Evolutionary conservation across 1,284 basidiomycete genomes (phyloP).

Genomic region (Austroboletus niveus): DNA sequence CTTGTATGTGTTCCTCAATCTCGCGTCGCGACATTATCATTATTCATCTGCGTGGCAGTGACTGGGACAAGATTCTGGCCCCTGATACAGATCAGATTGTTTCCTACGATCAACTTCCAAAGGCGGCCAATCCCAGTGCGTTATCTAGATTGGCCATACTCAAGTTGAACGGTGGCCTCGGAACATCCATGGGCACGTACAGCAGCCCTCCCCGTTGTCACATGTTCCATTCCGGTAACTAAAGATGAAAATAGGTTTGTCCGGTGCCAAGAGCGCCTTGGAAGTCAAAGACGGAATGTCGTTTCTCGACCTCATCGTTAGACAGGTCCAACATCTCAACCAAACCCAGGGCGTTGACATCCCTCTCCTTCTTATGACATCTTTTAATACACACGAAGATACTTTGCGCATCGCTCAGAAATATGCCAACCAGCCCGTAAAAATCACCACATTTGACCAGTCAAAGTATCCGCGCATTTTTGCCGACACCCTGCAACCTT

Average conservation of each 20-base stretch:
- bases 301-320: slow-evolving; percentile 94
- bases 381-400: slow-evolving; percentile 98
- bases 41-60: slow-evolving; percentile 45
- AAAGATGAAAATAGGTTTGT: slow-evolving; percentile 62
- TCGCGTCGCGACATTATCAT: slow-evolving; percentile 10
- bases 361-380: slow-evolving; percentile 98
- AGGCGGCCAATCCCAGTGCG: slow-evolving; percentile 60
- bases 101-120: slow-evolving; percentile 75
- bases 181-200: slow-evolving; percentile 83
- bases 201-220: slow-evolving; percentile 3
- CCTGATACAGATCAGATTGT: slow-evolving; percentile 89
- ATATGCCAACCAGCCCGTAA: slow-evolving; percentile 97
- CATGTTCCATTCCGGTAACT: neutral
- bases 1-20: slow-evolving; percentile 59
- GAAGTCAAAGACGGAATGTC: slow-evolving; percentile 97
- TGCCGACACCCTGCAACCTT: slow-evolving; percentile 92
- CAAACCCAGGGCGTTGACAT: slow-evolving; percentile 75
- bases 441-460: slow-evolving; percentile 97
- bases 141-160: slow-evolving; percentile 94
- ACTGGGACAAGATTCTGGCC: slow-evolving; percentile 94
- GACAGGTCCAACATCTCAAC: slow-evolving; percentile 89
- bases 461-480: slow-evolving; percentile 96
- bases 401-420: slow-evolving; percentile 99
- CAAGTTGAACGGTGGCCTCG: slow-evolving; percentile 98
- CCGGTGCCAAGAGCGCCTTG: slow-evolving; percentile 87